These are phyloP conservation scores for Fusarium metavorans DNA, from an alignment of 2,329 filamentous ascomycete species.

Conservation along the genomic window DNA sequence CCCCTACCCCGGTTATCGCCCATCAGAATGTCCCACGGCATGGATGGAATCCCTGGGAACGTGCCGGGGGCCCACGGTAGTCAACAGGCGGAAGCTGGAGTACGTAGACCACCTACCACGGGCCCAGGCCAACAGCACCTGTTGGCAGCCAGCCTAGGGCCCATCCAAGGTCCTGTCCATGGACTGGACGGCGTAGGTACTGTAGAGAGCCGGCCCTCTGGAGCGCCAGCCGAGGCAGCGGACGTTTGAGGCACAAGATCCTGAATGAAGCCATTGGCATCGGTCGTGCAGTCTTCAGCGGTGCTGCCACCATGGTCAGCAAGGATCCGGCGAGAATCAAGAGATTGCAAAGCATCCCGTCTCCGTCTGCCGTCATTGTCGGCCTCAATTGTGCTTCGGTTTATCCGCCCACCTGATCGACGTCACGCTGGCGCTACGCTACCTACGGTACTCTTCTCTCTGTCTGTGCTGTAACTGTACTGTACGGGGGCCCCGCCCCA, in stretches of 20 bases:
- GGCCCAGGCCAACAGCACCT: conserved; percentile 23
- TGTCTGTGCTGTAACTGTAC: background rate
- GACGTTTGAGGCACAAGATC: conserved; percentile 12
- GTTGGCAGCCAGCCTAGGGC: conserved; percentile 4
- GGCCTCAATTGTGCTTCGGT: conserved; percentile 38
- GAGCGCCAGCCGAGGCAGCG: conserved; percentile 36
- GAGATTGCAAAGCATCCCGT: conserved; percentile 11
- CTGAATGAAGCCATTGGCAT: conserved; percentile 18
- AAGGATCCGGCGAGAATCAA: conserved; percentile 21
- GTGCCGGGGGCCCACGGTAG: conserved; percentile 13
- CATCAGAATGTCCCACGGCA: conserved; percentile 23
- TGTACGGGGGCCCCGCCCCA: conserved; percentile 10
- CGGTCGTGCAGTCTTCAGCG: background rate
- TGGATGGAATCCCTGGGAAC: conserved; percentile 31
- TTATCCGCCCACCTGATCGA: conserved; percentile 40
- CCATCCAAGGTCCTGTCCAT: conserved; percentile 14
- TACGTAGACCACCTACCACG: conserved; percentile 22
- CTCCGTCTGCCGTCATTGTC: conserved; percentile 36
- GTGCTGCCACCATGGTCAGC: conserved; percentile 1
- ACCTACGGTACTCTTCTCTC: background rate
- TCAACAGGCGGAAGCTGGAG: conserved; percentile 22
- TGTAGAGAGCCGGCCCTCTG: conserved; percentile 6
- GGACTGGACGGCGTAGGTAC: background rate
- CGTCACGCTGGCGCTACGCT: conserved; percentile 30
- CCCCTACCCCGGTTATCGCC: conserved; percentile 20